phyloP scores from a whole-genome alignment of 257 asterid species.

The Solanum chilense region DNA sequence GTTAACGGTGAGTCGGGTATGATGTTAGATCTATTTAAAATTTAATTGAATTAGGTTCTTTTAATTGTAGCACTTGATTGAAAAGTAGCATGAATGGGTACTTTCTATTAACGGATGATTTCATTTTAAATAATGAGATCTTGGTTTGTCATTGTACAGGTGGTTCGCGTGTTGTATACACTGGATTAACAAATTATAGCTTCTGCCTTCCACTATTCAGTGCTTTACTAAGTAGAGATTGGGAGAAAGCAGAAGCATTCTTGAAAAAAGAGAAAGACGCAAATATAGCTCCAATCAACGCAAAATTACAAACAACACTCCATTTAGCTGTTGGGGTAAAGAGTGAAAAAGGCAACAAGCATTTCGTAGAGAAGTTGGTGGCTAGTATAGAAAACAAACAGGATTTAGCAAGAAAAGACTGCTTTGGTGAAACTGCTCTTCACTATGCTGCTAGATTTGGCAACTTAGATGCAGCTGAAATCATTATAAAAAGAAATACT shows the following conservation, averaged over 20 bases:
- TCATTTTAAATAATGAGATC: no score
- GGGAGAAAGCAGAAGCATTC: background rate
- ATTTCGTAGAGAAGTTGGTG: slow-evolving; percentile 9
- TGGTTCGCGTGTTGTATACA: no score
- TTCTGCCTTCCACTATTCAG: background rate
- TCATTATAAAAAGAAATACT: slow-evolving; percentile 7
- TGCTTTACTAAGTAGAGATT: background rate
- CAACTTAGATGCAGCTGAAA: slow-evolving; percentile 13
- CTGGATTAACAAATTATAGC: background rate
- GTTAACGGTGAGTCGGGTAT: no score
- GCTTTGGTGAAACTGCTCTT: slow-evolving; percentile 17
- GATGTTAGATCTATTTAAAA: no score
- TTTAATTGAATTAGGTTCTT: no score
- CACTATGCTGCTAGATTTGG: slow-evolving; percentile 20
- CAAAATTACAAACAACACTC: background rate
- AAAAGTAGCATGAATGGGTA: no score
- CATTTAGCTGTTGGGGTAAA: background rate
- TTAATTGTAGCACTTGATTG: no score
- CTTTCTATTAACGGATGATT: no score
- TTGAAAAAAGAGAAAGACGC: background rate
- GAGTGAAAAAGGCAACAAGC: background rate
- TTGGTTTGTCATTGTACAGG: no score
- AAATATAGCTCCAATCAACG: background rate
- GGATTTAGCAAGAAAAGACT: slow-evolving; percentile 5
- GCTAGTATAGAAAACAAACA: slow-evolving; percentile 8